Evolutionary conservation across 805 yeast genomes (phyloP), one percentile per base, ranked within the genome.

Genomic region (Tetrapisispora iriomotensis): DNA sequence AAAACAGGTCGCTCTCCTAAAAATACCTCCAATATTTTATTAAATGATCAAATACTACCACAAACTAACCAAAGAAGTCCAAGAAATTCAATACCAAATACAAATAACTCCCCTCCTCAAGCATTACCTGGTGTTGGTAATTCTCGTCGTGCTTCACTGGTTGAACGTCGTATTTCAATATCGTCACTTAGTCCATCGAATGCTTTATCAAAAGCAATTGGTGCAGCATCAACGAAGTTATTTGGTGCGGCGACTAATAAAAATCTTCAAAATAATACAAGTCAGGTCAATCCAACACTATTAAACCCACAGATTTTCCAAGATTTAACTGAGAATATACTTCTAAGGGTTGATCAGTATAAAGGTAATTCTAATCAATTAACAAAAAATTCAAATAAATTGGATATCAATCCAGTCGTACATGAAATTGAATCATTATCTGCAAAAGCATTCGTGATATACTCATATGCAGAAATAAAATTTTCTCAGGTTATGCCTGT

Each of bases 361-460:
- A 37, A 42, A 30, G 42, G 37, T 27, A 25, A 22, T 21, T 8
- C 26, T 6, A 22, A 2, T 22, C 12, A 3, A 9, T 19, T 9
- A 6, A 3, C 21, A 4, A 15, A 15, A 9, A 21, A 22, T 9
- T 20, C 22, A 27, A 43, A 46, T 12, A 37, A 38, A 2, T 22
- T 44, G 28, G 49, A 48, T 32, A 47, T 51, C 17, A 49, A 38
- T 26, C 30, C 50, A 17, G 66, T 73, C 17, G 58, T 71, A 6
- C 48, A 54, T 21, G 66, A 70, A 40, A 65, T 88, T 43, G 95
- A 87, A 57, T 68, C 77, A 1, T 64, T 86, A 33, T 86, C 95
- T 2, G 86, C 96, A 1, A 87, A 86, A 64, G 86, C 95, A 0
- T 92, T 87, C 54, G 95, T 94, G 0, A 78, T 92, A 17, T 77